Evolutionary conservation across 805 yeast species (phyloP).

Genomic region (Scheffersomyces coipomensis): DNA sequence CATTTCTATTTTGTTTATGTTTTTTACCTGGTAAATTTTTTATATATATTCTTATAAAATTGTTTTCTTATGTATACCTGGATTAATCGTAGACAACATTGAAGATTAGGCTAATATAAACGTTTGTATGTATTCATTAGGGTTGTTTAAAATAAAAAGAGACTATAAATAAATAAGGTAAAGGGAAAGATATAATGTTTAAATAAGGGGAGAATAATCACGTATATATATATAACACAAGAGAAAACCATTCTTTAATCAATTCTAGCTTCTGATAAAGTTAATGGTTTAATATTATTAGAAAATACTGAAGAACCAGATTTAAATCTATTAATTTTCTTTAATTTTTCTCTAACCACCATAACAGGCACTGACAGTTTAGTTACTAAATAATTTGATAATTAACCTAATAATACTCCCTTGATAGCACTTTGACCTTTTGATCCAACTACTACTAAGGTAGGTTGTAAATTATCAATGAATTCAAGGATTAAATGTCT

Average conservation of each 20-base stretch:
- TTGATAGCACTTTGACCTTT: slow-evolving; percentile 70
- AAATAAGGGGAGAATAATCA: too few species aligned
- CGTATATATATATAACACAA: too few species aligned
- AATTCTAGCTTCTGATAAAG: slow-evolving; percentile 47
- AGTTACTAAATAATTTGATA: slow-evolving; percentile 70
- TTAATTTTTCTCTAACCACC: slow-evolving; percentile 74
- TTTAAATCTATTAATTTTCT: slow-evolving; percentile 61
- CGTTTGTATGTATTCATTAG: too few species aligned
- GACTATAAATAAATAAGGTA: too few species aligned
- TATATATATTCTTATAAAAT: too few species aligned
- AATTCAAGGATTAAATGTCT: slow-evolving; percentile 68
- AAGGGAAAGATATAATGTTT: too few species aligned
- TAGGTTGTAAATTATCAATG: slow-evolving; percentile 69
- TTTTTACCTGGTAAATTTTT: too few species aligned
- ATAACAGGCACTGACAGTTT: slow-evolving; percentile 73
- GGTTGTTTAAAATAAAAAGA: too few species aligned
- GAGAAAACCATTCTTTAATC: slow-evolving; percentile 25
- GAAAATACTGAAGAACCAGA: slow-evolving; percentile 49
- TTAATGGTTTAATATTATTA: slow-evolving; percentile 53
- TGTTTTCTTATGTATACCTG: too few species aligned
- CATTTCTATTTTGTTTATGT: too few species aligned
- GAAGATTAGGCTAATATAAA: too few species aligned
- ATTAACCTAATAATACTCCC: slow-evolving; percentile 72
- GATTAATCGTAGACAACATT: too few species aligned
- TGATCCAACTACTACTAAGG: slow-evolving; percentile 73